Base-by-base conservation (phyloP, 371 early-diverging fungal genomes). In the Rhizopus delemar region DNA sequence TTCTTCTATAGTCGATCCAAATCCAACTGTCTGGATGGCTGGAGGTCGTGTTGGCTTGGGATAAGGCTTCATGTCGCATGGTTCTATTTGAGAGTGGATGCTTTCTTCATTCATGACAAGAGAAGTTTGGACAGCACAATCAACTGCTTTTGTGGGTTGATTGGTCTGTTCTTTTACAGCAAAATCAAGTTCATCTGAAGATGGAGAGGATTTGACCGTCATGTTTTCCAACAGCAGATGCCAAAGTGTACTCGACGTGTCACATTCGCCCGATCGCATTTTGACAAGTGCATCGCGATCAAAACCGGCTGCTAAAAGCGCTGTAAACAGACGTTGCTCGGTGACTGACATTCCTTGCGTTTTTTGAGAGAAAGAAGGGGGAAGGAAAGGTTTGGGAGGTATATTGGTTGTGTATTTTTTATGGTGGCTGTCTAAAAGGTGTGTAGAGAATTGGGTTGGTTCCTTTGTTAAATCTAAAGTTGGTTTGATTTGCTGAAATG, bases 201-300 rank as follows among this genome's bases (percentile, higher is more conserved):
- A 56, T 41, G 57, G 13, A 15, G 39, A 15, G 28, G 49, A 43
- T 51, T 48, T 57, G 33, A 41, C 12, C 5, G 56, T 53, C 51
- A 68, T 57, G 9, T 75, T 77, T 16, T 79, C 81, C 29, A 90
- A 66, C 7, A 91, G 68, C 46, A 91, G 68, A 59, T 88, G 87
- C 90, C 90, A 92, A 9, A 90, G 69, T 8, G 88, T 90, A 48
- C 85, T 82, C 36, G 81, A 75, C 2, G 85, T 78, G 62, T 90
- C 88, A 55, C 90, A 87, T 15, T 83, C 75, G 45, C 87, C 81
- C 4, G 83, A 65, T 22, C 84, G 84, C 56, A 90, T 86, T 45
- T 84, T 83, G 39, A 72, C 77, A 32, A 86, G 59, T 16, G 88
- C 82, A 16, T 71, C 73, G 36, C 77, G 77, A 63, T 92, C 88